phyloP scores from a whole-genome alignment of 805 yeast species.

The Scheffersomyces lignosus region DNA sequence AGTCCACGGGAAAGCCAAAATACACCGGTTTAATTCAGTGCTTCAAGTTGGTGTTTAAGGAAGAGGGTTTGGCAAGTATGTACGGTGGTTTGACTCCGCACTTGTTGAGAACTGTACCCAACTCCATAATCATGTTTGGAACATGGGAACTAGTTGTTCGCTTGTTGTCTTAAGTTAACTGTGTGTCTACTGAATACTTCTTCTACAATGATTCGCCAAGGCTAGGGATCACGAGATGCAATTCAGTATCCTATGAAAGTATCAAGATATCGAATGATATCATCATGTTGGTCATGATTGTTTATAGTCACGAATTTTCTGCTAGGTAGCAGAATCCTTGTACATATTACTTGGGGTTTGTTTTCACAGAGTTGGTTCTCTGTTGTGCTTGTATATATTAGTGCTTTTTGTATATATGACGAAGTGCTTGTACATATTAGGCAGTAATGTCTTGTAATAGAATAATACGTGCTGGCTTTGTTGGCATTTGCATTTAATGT shows the following conservation, averaged over 20 bases:
- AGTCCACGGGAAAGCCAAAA: constrained; percentile 74
- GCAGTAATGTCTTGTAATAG: too few relatives aligned
- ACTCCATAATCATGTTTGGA: constrained; percentile 97
- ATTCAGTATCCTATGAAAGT: constrained; percentile 1
- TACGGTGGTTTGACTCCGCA: constrained; percentile 99
- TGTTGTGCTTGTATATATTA: too few relatives aligned
- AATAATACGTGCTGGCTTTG: too few relatives aligned
- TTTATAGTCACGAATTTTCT: too few relatives aligned
- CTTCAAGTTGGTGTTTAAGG: constrained; percentile 79
- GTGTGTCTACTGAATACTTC: neutral
- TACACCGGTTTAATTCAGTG: constrained; percentile 89
- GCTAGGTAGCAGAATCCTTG: too few relatives aligned
- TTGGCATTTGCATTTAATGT: too few relatives aligned
- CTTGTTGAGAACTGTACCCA: constrained; percentile 93
- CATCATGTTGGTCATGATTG: too few relatives aligned
- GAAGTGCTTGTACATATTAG: too few relatives aligned
- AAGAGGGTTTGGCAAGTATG: constrained; percentile 91
- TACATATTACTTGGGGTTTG: too few relatives aligned
- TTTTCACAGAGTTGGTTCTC: too few relatives aligned
- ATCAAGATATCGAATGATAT: too few relatives aligned
- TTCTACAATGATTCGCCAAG: neutral
- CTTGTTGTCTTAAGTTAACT: constrained; percentile 21
- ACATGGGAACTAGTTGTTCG: constrained; percentile 83
- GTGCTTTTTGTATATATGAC: too few relatives aligned
- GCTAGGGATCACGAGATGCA: neutral